Conservation (phyloP, 805 yeast species). For the Yarrowia sp. region DNA sequence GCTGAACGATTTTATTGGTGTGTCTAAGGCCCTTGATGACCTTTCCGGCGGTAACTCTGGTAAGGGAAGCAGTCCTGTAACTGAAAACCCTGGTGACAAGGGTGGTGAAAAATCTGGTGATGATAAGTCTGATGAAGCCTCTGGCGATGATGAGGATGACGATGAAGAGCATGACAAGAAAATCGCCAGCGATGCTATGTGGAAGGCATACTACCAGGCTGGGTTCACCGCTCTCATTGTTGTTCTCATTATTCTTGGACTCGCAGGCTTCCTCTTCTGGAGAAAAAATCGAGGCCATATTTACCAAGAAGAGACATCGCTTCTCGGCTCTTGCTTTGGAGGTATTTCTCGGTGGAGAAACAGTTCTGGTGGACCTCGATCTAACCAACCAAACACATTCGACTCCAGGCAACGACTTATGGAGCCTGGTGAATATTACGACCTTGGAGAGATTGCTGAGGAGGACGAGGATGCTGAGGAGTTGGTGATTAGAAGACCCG, state of each 20-base stretch:
- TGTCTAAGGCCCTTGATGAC: constrained; percentile 28
- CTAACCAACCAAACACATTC: background rate
- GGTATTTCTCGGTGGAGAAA: constrained; percentile 26
- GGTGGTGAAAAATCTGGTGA: background rate
- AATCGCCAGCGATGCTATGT: constrained; percentile 38
- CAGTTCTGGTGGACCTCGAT: background rate
- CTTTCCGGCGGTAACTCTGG: background rate
- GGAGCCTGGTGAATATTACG: constrained; percentile 27
- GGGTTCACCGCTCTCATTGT: constrained; percentile 42
- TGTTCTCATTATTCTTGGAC: constrained; percentile 34
- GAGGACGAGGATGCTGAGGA: constrained; percentile 34
- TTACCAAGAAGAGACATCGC: constrained; percentile 28
- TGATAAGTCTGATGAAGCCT: background rate
- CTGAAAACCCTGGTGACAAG: background rate
- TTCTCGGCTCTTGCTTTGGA: constrained; percentile 20
- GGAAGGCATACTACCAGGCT: constrained; percentile 42
- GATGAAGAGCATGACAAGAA: constrained; percentile 32
- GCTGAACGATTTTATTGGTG: constrained; percentile 48
- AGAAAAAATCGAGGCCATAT: constrained; percentile 29
- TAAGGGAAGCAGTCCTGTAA: background rate
- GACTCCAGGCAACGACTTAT: constrained; percentile 16
- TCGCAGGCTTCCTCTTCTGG: constrained; percentile 33
- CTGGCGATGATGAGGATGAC: background rate
- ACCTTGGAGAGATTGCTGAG: constrained; percentile 30
- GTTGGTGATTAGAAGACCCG: background rate